Evolutionary conservation across 768 basidiomycete genomes (phyloP).

Genomic region (Kwoniella dejecticola): DNA sequence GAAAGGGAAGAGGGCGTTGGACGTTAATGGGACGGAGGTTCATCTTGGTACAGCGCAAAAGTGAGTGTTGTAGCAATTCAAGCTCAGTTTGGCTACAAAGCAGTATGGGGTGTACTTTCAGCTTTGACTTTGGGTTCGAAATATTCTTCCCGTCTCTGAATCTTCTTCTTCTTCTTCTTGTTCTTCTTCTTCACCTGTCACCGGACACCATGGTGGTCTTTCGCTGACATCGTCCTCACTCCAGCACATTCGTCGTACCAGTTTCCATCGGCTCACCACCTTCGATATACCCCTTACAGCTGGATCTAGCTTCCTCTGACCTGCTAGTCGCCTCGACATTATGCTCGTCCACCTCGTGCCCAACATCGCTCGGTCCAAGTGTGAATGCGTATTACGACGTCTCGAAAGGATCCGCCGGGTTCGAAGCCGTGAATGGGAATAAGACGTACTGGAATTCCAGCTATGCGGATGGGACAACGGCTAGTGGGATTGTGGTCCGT

Average conservation of each 20-base stretch:
- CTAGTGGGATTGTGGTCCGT: constrained; percentile 33
- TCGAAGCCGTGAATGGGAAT: constrained; percentile 30
- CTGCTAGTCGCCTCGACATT: constrained; percentile 40
- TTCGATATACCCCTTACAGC: constrained; percentile 42
- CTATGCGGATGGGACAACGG: constrained; percentile 37
- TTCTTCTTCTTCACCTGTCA: too few species aligned
- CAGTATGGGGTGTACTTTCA: too few species aligned
- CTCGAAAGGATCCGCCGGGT: constrained; percentile 14
- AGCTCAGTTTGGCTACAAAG: too few species aligned
- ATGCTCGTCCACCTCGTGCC: constrained; percentile 35
- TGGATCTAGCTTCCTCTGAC: constrained; percentile 47
- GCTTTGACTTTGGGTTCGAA: too few species aligned
- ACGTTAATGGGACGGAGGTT: constrained; percentile 21
- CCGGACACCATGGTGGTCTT: too few species aligned
- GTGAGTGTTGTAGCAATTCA: constrained; percentile 17
- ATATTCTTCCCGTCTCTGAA: background rate
- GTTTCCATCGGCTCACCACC: constrained; percentile 40
- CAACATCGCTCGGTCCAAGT: constrained; percentile 20
- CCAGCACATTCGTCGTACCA: constrained; percentile 41
- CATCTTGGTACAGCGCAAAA: constrained; percentile 15
- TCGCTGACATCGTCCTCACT: too few species aligned
- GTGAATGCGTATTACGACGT: constrained; percentile 37
- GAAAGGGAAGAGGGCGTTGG: background rate
- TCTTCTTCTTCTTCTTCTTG: background rate
- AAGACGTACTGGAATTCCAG: constrained; percentile 31